Evolutionary conservation across 257 asterid species (phyloP), one percentile per base, ranked within the genome.

Genomic region (Fraxinus anomala): DNA sequence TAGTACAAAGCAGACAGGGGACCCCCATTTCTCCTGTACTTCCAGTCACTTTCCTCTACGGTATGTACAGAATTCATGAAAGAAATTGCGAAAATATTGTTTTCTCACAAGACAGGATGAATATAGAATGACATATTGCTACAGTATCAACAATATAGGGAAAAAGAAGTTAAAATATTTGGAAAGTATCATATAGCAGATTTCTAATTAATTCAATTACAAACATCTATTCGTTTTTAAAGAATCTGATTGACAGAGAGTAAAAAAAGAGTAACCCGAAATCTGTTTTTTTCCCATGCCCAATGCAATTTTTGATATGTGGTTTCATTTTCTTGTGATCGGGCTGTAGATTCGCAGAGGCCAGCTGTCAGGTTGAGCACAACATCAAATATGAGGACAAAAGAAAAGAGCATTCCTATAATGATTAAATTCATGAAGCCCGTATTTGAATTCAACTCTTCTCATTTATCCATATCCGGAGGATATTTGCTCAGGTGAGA

Each of bases 31-130:
- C 97, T 85, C 87, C 96, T 19, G 88, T 91, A 16, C 72, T 90
- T 77, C 98, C 98, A 3, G 87, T 93, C 59, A 87, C 97, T 33
- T 95, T 95, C 83, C 96, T 95, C 77, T 95, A 91, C 16, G 99
- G 99, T 95, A 88, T 72, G 86, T 77, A 61, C 37, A 63, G 54
- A 30, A 33, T 31, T 31, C 39, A 65, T 3, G 28, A 19, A 47
- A 68, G 34, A 72, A 80, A 34, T 39, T 76, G 6, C 10, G 1
- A 54, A 21, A 65, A 37, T 13, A 72, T 9, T 44, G 16, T 26
- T 26, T 16, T 14, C 66, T 68, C 49, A 33, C 37, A 40, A 65
- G 33, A 26, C 40, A 36, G 42, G 79, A 61, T 26, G 23, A 70
- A 34, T 47, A 30, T n/a, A 54, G 65, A 54, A 54, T 54, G 65